Evolutionary conservation across 169 alveolate species (phyloP).

Genomic region (Neospora caninum): DNA sequence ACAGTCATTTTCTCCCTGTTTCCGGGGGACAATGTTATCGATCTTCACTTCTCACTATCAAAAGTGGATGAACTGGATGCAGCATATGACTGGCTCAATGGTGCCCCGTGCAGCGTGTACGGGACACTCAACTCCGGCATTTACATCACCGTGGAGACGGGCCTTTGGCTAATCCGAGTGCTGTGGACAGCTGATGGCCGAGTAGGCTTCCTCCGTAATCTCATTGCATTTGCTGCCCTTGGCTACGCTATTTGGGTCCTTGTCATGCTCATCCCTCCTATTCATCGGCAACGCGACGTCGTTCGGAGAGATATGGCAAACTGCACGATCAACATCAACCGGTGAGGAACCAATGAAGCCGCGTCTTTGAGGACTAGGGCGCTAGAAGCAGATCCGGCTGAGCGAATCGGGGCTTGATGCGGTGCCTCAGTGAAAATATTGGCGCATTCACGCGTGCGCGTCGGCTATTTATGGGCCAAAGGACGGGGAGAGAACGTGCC

Average conservation of each 20-base stretch:
- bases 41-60: not conserved
- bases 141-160: slow-evolving; percentile 43
- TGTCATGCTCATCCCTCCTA: slow-evolving; percentile 57
- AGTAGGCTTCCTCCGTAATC: slow-evolving; percentile 54
- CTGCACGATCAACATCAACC: slow-evolving; percentile 54
- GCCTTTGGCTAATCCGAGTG: slow-evolving; percentile 44
- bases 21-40: not conserved
- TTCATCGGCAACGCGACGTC: slow-evolving; percentile 61
- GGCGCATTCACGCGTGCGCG: too few relatives aligned
- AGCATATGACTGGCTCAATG: slow-evolving; percentile 42
- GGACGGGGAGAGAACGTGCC: too few relatives aligned
- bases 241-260: slow-evolving; percentile 51
- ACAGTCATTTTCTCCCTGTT: not conserved
- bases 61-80: not conserved
- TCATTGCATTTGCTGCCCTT: slow-evolving; percentile 48
- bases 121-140: slow-evolving; percentile 29
- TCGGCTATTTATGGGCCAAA: too few relatives aligned
- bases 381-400: too few relatives aligned
- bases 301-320: slow-evolving; percentile 50
- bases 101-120: slow-evolving; percentile 44
- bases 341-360: not conserved
- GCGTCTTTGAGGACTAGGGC: too few relatives aligned
- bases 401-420: too few relatives aligned
- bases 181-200: slow-evolving; percentile 60
- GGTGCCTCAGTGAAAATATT: too few relatives aligned